phyloP scores from a whole-genome alignment of 2,329 filamentous ascomycete genomes.

The Cadophora sp. region DNA sequence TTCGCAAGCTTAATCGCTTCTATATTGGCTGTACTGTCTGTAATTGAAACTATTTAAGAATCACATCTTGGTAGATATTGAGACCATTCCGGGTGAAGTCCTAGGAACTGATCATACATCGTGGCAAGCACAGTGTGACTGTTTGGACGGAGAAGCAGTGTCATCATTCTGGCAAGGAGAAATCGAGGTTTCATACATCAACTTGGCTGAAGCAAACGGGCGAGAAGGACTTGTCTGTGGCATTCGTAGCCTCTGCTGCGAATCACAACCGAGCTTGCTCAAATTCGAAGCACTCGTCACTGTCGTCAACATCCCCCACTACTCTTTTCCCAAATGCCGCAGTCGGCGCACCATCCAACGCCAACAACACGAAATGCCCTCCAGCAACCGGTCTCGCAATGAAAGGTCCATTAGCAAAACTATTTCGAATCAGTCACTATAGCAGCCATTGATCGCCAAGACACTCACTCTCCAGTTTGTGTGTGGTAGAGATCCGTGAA shows the following conservation, averaged over 20 bases:
- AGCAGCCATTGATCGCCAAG: too few relatives aligned
- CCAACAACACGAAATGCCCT: slow-evolving; percentile 80
- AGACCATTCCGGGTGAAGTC: too few relatives aligned
- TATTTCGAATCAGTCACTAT: slow-evolving; percentile 12
- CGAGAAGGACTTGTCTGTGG: too few relatives aligned
- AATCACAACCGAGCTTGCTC: too few relatives aligned
- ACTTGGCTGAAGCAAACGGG: not conserved
- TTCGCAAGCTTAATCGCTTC: too few relatives aligned
- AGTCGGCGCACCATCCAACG: slow-evolving; percentile 44
- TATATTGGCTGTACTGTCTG: too few relatives aligned
- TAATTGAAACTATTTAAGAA: too few relatives aligned
- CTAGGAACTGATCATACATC: not conserved
- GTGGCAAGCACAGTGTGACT: too few relatives aligned
- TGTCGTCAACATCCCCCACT: not conserved
- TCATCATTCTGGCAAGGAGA: not conserved
- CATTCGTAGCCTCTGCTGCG: too few relatives aligned
- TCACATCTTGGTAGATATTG: too few relatives aligned
- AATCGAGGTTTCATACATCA: not conserved
- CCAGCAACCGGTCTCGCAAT: slow-evolving; percentile 81
- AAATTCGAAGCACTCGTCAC: too few relatives aligned
- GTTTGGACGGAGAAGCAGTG: not conserved
- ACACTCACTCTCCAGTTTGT: slow-evolving; percentile 68
- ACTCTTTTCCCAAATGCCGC: slow-evolving; percentile 20
- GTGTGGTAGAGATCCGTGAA: slow-evolving; percentile 83
- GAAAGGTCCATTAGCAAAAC: slow-evolving; percentile 54